A percentile compares a stretch with the other conserved stretches of the same genome.
Conservation (phyloP, 2,329 filamentous ascomycete species). For the Tolypocladium tropicale region DNA sequence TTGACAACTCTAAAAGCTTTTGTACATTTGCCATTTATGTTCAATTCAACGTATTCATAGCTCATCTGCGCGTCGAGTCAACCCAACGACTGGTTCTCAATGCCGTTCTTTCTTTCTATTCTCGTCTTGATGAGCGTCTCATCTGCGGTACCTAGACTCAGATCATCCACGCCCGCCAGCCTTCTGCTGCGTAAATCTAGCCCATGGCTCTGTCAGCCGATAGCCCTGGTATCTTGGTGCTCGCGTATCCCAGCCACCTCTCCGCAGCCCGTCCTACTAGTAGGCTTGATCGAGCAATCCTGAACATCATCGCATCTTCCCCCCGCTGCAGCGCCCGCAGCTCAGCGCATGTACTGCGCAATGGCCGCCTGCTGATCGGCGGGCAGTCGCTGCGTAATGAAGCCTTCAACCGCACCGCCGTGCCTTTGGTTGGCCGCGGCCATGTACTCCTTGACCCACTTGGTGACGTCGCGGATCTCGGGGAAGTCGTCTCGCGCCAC, state of each 20-base stretch:
- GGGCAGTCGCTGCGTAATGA: constrained; percentile 61
- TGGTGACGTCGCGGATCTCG: constrained; percentile 68
- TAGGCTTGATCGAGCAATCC: not conserved
- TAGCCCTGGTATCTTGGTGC: not conserved
- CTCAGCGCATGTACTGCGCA: constrained; percentile 37
- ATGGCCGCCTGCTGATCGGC: constrained; percentile 47
- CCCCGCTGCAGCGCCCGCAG: not conserved
- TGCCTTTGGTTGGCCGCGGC: constrained; percentile 67
- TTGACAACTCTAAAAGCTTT: not conserved
- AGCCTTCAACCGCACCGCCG: constrained; percentile 57
- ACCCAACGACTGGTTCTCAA: too few relatives aligned
- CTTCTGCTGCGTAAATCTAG: not conserved
- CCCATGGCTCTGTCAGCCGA: not conserved
- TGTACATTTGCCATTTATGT: too few relatives aligned
- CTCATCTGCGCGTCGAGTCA: not conserved
- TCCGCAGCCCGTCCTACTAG: not conserved
- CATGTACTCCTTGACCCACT: constrained; percentile 76
- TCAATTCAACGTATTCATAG: not conserved
- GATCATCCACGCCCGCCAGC: not conserved
- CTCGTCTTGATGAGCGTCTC: not conserved
- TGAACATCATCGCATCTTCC: not conserved
- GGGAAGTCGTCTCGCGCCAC: constrained; percentile 71
- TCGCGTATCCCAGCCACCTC: not conserved
- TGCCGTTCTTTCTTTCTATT: not conserved
- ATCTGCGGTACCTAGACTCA: not conserved